Percentiles rank a stretch among this genome's conserved stretches.
phyloP scores from a whole-genome alignment of 2,329 filamentous ascomycete genomes.

The Sclerotiophoma versabilis region DNA sequence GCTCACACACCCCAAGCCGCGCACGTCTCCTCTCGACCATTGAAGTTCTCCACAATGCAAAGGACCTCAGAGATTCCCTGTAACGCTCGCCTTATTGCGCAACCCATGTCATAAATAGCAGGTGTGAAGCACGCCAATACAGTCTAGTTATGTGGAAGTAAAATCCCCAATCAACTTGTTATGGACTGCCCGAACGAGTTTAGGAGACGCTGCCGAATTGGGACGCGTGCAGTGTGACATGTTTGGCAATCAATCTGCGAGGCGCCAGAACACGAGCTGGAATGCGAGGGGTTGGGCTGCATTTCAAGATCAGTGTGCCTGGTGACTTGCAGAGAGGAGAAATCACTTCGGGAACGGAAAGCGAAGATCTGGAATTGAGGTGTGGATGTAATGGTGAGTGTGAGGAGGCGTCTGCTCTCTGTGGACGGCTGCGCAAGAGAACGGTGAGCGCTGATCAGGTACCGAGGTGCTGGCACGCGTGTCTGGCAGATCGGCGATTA shows the following conservation, averaged over 20 bases:
- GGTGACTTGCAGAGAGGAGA: not conserved
- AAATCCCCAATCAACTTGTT: not conserved
- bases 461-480: slow-evolving; percentile 4
- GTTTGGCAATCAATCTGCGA: slow-evolving; percentile 8
- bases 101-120: not conserved
- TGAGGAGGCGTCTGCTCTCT: not conserved
- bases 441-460: slow-evolving; percentile 10
- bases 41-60: not conserved
- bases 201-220: not conserved
- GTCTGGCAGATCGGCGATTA: slow-evolving; percentile 11
- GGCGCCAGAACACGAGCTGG: slow-evolving; percentile 14
- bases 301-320: not conserved
- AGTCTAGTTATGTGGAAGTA: not conserved
- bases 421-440: not conserved
- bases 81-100: not conserved
- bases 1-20: not conserved
- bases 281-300: slow-evolving; percentile 9
- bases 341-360: not conserved
- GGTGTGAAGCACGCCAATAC: not conserved
- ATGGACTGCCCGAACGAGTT: slow-evolving; percentile 5
- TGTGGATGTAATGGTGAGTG: not conserved
- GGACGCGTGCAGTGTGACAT: slow-evolving; percentile 11
- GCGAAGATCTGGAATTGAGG: not conserved
- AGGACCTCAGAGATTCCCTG: not conserved
- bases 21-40: not conserved